A percentile compares a stretch with the other conserved stretches of the same genome.
Conservation (phyloP, 371 early-diverging fungal species). For the Conidiobolus incongruus region DNA sequence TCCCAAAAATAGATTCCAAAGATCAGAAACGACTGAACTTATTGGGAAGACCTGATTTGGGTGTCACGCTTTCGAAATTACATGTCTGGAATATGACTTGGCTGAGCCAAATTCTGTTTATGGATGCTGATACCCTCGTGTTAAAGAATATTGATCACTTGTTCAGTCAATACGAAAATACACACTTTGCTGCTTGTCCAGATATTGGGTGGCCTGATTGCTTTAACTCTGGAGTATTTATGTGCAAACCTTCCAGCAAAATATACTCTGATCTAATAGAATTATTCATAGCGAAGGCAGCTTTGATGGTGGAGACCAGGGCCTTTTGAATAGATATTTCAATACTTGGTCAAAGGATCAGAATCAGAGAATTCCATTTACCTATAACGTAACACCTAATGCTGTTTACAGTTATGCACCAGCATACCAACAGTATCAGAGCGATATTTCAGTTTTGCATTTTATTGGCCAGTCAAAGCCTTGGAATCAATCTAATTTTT, state of each 20-base stretch:
- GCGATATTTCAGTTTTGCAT: slow-evolving; percentile 55
- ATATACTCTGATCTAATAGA: slow-evolving; percentile 23
- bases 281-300: slow-evolving; percentile 25
- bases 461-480: slow-evolving; percentile 82
- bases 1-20: slow-evolving; percentile 23
- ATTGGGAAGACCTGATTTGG: slow-evolving; percentile 75
- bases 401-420: slow-evolving; percentile 68
- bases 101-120: slow-evolving; percentile 44
- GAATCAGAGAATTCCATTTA: slow-evolving; percentile 57
- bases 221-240: slow-evolving; percentile 92
- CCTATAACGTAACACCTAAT: slow-evolving; percentile 77
- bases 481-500: slow-evolving; percentile 49
- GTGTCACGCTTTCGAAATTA: slow-evolving; percentile 70
- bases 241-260: slow-evolving; percentile 31
- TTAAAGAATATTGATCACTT: slow-evolving; percentile 56
- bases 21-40: slow-evolving; percentile 31
- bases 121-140: slow-evolving; percentile 80
- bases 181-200: slow-evolving; percentile 47
- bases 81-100: slow-evolving; percentile 53
- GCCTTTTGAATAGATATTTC: slow-evolving; percentile 75
- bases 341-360: slow-evolving; percentile 39
- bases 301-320: slow-evolving; percentile 89
- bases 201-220: slow-evolving; percentile 84
- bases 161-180: slow-evolving; percentile 34
- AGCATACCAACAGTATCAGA: slow-evolving; percentile 34